These are phyloP conservation scores for Encephalitozoon intestinalis DNA, from an alignment of 371 early-diverging fungal genomes.

Conservation along the genomic window DNA sequence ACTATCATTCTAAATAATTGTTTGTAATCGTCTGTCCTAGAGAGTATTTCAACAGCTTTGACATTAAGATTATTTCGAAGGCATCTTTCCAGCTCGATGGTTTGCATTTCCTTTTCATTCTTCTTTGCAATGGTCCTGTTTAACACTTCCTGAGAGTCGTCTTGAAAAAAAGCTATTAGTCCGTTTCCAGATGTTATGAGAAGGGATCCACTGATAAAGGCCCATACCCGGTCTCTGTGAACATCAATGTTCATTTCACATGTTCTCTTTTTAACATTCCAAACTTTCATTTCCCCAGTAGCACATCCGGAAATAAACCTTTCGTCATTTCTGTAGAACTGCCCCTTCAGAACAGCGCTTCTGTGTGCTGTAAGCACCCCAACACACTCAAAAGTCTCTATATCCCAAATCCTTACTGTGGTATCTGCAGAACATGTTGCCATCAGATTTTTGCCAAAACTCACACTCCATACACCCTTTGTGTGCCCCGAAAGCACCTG, in stretches of 20 bases:
- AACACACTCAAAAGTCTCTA: slow-evolving; percentile 62
- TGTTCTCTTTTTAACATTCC: slow-evolving; percentile 6
- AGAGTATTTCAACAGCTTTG: not conserved
- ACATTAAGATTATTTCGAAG: not conserved
- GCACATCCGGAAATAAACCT: slow-evolving; percentile 1
- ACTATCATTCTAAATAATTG: not conserved
- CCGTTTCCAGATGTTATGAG: not conserved
- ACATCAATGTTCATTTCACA: slow-evolving; percentile 15
- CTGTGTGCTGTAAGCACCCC: slow-evolving; percentile 64
- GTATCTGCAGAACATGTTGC: slow-evolving; percentile 61
- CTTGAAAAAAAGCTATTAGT: slow-evolving; percentile 4
- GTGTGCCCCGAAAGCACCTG: slow-evolving; percentile 14
- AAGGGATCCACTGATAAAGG: not conserved
- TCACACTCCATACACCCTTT: slow-evolving; percentile 21
- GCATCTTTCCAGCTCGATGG: slow-evolving; percentile 6
- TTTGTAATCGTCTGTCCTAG: not conserved
- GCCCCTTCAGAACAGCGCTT: slow-evolving; percentile 59
- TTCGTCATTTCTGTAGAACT: slow-evolving; percentile 10
- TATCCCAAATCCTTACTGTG: slow-evolving; percentile 66
- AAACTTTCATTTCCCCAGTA: slow-evolving; percentile 21
- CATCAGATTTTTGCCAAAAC: not conserved
- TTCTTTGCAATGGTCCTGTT: not conserved
- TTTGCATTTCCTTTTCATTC: not conserved
- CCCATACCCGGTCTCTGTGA: not conserved
- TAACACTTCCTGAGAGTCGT: not conserved